These are phyloP conservation scores for Echria macrotheca DNA, from an alignment of 495 filamentous ascomycete species.

Conservation along the genomic window DNA sequence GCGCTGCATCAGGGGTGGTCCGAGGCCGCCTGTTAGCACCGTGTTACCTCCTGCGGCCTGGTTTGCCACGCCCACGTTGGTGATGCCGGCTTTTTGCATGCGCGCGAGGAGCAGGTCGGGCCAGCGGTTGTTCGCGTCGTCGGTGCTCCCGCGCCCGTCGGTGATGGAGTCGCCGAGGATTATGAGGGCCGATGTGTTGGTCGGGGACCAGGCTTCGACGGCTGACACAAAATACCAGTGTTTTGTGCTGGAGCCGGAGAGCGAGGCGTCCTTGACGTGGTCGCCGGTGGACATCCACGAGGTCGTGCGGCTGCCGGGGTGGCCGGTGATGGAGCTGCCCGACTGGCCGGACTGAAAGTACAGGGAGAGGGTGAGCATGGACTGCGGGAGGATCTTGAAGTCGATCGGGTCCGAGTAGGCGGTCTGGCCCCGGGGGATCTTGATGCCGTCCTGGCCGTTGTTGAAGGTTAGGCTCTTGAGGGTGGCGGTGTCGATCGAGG, in stretches of 20 bases:
- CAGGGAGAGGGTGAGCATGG: slow-evolving; percentile 52
- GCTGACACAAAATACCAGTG: slow-evolving; percentile 59
- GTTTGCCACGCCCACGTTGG: slow-evolving; percentile 55
- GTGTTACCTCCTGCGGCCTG: slow-evolving; percentile 72
- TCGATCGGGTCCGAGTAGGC: slow-evolving; percentile 61
- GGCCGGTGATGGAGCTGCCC: slow-evolving; percentile 53
- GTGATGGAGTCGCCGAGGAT: slow-evolving; percentile 74
- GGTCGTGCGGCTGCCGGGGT: slow-evolving; percentile 64
- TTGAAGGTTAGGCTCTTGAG: slow-evolving; percentile 53
- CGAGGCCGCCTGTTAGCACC: slow-evolving; percentile 56
- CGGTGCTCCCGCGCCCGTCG: slow-evolving; percentile 60
- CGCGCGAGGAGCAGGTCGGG: slow-evolving; percentile 57
- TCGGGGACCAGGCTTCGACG: slow-evolving; percentile 53
- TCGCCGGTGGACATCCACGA: slow-evolving; percentile 55
- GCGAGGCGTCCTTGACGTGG: slow-evolving; percentile 39
- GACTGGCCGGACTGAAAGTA: slow-evolving; percentile 55
- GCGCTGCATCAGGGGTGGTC: slow-evolving; percentile 55
- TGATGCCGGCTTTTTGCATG: slow-evolving; percentile 45
- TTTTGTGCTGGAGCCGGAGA: slow-evolving; percentile 40
- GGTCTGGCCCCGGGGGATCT: slow-evolving; percentile 53
- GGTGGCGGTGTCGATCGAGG: slow-evolving; percentile 45
- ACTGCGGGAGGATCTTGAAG: slow-evolving; percentile 42
- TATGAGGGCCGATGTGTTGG: slow-evolving; percentile 41
- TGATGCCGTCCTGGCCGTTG: slow-evolving; percentile 42
- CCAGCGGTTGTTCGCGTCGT: slow-evolving; percentile 64